phyloP scores from a whole-genome alignment of 2,329 filamentous ascomycete species.

The Emmonsiellopsis sp. region DNA sequence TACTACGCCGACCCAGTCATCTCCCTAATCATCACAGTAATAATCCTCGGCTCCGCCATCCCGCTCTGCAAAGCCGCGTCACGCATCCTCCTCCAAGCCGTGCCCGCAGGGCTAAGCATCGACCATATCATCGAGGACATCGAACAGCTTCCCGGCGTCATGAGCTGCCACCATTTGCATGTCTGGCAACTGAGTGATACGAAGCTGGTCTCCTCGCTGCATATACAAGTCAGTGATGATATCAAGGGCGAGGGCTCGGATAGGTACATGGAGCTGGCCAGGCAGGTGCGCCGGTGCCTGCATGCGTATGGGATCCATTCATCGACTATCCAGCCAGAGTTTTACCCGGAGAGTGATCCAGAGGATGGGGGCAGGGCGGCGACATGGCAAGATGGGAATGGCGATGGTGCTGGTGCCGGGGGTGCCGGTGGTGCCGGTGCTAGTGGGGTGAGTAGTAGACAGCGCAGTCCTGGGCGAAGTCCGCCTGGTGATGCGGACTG shows the following conservation, averaged over 20 bases:
- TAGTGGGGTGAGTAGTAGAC: neutral
- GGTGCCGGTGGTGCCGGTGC: neutral
- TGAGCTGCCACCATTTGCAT: constrained; percentile 90
- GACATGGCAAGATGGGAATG: neutral
- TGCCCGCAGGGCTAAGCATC: constrained; percentile 77
- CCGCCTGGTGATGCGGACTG: constrained; percentile 33
- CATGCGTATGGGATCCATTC: constrained; percentile 96
- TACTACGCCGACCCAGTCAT: constrained; percentile 87
- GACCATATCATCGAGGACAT: constrained; percentile 92
- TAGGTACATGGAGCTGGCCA: constrained; percentile 85
- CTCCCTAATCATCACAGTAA: constrained; percentile 84
- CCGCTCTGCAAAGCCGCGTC: constrained; percentile 44
- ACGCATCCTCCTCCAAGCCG: constrained; percentile 87
- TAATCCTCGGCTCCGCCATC: constrained; percentile 49
- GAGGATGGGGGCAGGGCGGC: constrained; percentile 19
- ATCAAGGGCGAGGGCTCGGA: constrained; percentile 69
- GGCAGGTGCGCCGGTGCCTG: constrained; percentile 73
- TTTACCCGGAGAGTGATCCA: constrained; percentile 29
- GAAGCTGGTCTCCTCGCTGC: constrained; percentile 85
- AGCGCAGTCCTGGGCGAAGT: constrained; percentile 27
- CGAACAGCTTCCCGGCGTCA: constrained; percentile 69
- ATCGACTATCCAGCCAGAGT: constrained; percentile 95
- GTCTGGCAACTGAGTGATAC: constrained; percentile 97
- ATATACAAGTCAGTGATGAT: constrained; percentile 85
- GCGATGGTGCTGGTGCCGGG: neutral